A percentile compares a stretch with the other conserved stretches of the same genome.
Evolutionary conservation across 1,139 yeast species (phyloP).

Genomic region (Yamadazyma jaroonii): DNA sequence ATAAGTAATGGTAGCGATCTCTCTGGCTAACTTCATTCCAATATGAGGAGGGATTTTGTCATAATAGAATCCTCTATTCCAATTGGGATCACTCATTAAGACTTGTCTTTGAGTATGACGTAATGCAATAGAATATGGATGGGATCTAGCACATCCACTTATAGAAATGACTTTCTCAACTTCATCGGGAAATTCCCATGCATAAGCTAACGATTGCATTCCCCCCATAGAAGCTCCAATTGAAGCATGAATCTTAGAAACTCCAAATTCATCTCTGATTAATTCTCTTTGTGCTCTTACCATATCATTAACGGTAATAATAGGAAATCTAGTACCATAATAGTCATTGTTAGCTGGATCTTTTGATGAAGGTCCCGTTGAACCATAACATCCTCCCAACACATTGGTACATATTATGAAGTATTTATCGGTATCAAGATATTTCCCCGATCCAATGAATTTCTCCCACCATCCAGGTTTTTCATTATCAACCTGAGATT

Average conservation of each 20-base stretch:
- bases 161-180: constrained; percentile 74
- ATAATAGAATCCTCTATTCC: constrained; percentile 91
- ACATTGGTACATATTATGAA: constrained; percentile 88
- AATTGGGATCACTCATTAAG: constrained; percentile 89
- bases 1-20: constrained; percentile 90
- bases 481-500: constrained; percentile 67
- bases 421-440: constrained; percentile 76
- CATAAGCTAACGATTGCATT: constrained; percentile 90
- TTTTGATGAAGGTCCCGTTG: constrained; percentile 85
- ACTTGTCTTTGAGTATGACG: constrained; percentile 93
- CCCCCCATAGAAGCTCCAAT: constrained; percentile 98
- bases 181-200: constrained; percentile 74
- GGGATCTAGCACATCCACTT: constrained; percentile 91
- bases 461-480: constrained; percentile 96
- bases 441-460: constrained; percentile 81
- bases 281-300: constrained; percentile 81
- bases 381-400: constrained; percentile 91
- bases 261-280: constrained; percentile 59
- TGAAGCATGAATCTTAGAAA: constrained; percentile 65
- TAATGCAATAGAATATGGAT: constrained; percentile 91
- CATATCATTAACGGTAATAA: constrained; percentile 84
- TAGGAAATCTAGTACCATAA: constrained; percentile 88
- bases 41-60: constrained; percentile 81
- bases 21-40: constrained; percentile 93
- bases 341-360: constrained; percentile 67